Evolutionary conservation across 176 grass and related monocot species (phyloP), one percentile per base, ranked within the genome.

Genomic region (Aegilops umbellulata): DNA sequence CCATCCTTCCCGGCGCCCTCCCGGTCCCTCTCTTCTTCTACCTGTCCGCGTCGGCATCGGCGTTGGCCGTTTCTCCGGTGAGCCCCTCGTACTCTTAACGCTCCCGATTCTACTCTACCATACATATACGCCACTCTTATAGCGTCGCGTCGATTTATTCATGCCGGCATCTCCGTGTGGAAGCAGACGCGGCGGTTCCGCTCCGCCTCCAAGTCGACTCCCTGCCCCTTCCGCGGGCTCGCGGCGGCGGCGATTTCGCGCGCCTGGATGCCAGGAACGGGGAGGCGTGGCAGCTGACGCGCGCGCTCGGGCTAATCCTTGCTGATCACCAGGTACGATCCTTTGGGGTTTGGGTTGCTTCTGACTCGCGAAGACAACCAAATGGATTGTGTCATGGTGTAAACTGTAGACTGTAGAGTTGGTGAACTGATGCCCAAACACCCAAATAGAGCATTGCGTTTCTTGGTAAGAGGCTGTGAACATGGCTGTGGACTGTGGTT

Each of bases 241-340:
- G 7, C 35, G 76, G 83, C 78, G n/a, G 78, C 51, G 63, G 77
- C 34, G 34, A 25, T 77, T 69, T 39, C 16, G 53, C 30, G 51
- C 72, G 2, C 29, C 83, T 64, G 4, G 72, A 82, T 29, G 32
- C 73, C 16, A 29, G 7, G 57, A 29, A 79, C 19, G 74, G 65
- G 2, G 65, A 79, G 20, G 73, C 32, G 7, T 58, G 46, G 10
- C 34, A 36, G 47, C n/a, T 79, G 73, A 44, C 49, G 74, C 66
- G 67, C 26, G 44, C 67, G 5, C 67, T 84, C 26, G 16, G 46
- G 36, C 29, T 58, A 60, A 67, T 80, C 47, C 60, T 80, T 61
- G 24, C 38, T 8, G 44, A 61, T 67, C n/a, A 19, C 10, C 67
- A 87, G 89, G 84, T 90, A 64, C 68, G 53, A 0, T 57, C 3